Evolutionary conservation across 208 protist genomes (phyloP).

Genomic region (Crithidia mellificae): DNA sequence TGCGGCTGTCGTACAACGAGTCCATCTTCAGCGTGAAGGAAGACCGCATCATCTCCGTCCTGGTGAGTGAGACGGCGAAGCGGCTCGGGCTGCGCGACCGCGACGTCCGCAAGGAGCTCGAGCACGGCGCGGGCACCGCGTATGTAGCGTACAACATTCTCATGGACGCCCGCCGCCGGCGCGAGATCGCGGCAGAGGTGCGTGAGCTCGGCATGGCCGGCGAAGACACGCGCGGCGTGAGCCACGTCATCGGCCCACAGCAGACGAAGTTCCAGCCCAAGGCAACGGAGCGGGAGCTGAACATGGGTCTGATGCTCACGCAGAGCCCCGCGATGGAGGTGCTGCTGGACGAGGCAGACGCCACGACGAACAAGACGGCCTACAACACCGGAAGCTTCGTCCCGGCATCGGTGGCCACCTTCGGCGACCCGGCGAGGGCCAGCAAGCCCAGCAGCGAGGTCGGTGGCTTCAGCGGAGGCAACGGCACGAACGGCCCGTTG

Average conservation of each 20-base stretch:
- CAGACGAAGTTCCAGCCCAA: conserved; percentile 47
- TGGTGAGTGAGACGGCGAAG: conserved; percentile 66
- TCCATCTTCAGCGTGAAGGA: conserved; percentile 67
- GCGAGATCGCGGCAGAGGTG: conserved; percentile 70
- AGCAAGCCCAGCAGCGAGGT: conserved; percentile 31
- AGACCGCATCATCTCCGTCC: conserved; percentile 68
- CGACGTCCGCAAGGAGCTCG: conserved; percentile 69
- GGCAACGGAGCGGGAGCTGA: conserved; percentile 81
- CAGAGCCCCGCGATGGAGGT: conserved; percentile 88
- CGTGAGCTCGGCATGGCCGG: conserved; percentile 40
- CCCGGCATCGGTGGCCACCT: conserved; percentile 58
- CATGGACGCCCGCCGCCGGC: conserved; percentile 59
- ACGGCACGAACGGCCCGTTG: conserved; percentile 13
- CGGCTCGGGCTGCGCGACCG: conserved; percentile 58
- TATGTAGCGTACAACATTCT: conserved; percentile 90
- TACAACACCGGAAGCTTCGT: conserved; percentile 83
- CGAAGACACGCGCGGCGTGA: conserved; percentile 28
- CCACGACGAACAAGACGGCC: conserved; percentile 64
- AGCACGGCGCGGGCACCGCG: conserved; percentile 53
- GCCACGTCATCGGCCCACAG: conserved; percentile 19
- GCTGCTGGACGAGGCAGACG: conserved; percentile 72
- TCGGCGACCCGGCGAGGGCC: conserved; percentile 16
- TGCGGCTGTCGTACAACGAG: conserved; percentile 78
- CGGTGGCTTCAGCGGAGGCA: conserved; percentile 7
- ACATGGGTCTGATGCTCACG: conserved; percentile 83